These are phyloP conservation scores for Agastache rugosa DNA, from an alignment of 257 asterid species.

Conservation along the genomic window DNA sequence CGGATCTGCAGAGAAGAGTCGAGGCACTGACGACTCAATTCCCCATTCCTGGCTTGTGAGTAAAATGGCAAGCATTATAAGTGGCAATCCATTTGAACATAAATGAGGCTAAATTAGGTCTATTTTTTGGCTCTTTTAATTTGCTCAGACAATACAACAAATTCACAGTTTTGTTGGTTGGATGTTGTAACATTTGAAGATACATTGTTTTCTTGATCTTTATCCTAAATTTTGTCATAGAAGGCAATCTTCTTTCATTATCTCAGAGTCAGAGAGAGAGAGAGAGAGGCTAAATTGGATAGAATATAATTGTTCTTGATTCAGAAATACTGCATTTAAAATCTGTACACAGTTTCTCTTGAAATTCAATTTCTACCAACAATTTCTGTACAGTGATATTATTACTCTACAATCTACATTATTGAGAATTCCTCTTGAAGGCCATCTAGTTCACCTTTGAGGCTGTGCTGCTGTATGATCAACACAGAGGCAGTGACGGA, in stretches of 20 bases:
- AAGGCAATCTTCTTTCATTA: neutral
- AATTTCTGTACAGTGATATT: neutral
- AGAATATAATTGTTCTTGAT: neutral
- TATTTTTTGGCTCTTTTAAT: neutral
- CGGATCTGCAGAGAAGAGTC: constrained; percentile 66
- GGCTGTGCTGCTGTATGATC: constrained; percentile 83
- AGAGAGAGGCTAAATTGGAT: neutral
- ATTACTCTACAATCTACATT: constrained; percentile 48
- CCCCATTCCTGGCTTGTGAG: constrained; percentile 86
- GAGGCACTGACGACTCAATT: constrained; percentile 78
- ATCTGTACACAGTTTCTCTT: constrained; percentile 13
- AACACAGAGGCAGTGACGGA: constrained; percentile 79
- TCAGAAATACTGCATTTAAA: neutral
- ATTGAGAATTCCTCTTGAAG: constrained; percentile 87
- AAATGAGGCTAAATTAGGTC: constrained; percentile 8
- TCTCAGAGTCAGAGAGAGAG: neutral
- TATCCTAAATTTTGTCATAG: neutral
- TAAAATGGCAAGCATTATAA: constrained; percentile 10
- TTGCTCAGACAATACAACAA: neutral
- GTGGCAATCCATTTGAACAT: neutral
- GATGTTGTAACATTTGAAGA: neutral
- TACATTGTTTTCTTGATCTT: neutral
- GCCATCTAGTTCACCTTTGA: constrained; percentile 86
- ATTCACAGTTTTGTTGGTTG: neutral
- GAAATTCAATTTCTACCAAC: too few species aligned